Evolutionary conservation across 164 flowering plant genomes (phyloP).

Genomic region (Akebia trifoliata): DNA sequence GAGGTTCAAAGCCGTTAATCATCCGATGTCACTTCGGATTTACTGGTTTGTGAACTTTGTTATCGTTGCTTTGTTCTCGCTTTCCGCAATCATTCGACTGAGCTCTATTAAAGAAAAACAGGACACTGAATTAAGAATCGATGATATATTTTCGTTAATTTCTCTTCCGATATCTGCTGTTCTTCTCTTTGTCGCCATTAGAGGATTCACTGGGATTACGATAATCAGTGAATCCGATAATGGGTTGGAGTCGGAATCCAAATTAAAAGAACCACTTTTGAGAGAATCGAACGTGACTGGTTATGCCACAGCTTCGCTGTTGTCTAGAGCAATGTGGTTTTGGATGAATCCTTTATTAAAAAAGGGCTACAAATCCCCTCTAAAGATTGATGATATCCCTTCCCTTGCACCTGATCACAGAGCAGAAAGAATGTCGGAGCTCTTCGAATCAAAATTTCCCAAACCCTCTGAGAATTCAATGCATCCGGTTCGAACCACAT

Average conservation of each 20-base stretch:
- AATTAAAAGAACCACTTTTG: slow-evolving; percentile 35
- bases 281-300: slow-evolving; percentile 37
- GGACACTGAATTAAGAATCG: slow-evolving; percentile 35
- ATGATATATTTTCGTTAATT: slow-evolving; percentile 44
- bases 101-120: slow-evolving; percentile 13
- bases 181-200: slow-evolving; percentile 43
- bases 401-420: slow-evolving; percentile 64
- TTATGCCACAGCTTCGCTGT: slow-evolving; percentile 57
- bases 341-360: slow-evolving; percentile 87
- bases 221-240: slow-evolving; percentile 24
- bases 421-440: slow-evolving; percentile 62
- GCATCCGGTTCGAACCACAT: slow-evolving; percentile 66
- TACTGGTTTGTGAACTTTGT: slow-evolving; percentile 59
- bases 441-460: slow-evolving; percentile 76
- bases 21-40: slow-evolving; percentile 61
- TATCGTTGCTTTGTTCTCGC: slow-evolving; percentile 32
- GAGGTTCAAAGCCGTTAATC: slow-evolving; percentile 51
- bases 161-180: slow-evolving; percentile 40
- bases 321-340: slow-evolving; percentile 63
- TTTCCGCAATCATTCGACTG: slow-evolving; percentile 46
- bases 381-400: slow-evolving; percentile 70
- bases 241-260: slow-evolving; percentile 20
- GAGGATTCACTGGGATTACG: slow-evolving; percentile 60
- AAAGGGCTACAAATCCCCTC: slow-evolving; percentile 67
- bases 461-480: slow-evolving; percentile 47